These are phyloP conservation scores for Pleurotus cornucopiae DNA, from an alignment of 768 basidiomycete species.

Conservation along the genomic window DNA sequence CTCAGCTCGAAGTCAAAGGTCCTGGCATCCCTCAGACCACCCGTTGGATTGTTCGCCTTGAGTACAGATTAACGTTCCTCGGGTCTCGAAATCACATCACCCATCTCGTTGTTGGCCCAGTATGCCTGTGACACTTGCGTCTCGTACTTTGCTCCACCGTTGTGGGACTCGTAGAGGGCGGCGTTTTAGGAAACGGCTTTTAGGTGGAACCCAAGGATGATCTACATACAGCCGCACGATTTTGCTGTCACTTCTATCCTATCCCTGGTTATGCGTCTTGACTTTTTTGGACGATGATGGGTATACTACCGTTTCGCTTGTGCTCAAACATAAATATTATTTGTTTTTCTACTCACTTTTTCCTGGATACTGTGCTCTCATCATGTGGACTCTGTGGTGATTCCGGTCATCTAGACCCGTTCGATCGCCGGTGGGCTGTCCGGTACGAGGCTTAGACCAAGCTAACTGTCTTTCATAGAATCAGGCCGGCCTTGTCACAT, in stretches of 20 bases:
- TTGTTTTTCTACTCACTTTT: too few relatives aligned
- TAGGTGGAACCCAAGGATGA: conserved; percentile 3
- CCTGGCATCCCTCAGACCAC: background rate
- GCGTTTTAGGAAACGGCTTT: background rate
- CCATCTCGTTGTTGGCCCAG: background rate
- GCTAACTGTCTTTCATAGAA: too few relatives aligned
- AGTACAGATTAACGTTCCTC: background rate
- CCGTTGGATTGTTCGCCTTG: background rate
- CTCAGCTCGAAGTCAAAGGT: background rate
- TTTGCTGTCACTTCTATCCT: background rate
- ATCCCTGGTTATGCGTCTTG: background rate
- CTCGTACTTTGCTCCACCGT: background rate
- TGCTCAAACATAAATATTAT: too few relatives aligned
- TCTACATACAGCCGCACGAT: background rate
- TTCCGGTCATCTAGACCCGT: too few relatives aligned
- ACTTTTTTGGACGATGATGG: background rate
- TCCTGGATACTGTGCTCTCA: too few relatives aligned
- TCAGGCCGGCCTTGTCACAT: too few relatives aligned
- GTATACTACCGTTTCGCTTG: background rate
- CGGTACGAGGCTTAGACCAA: too few relatives aligned
- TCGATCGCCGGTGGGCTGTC: too few relatives aligned
- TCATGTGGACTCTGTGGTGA: too few relatives aligned
- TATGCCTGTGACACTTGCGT: background rate
- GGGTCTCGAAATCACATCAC: background rate
- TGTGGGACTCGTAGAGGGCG: background rate